Base-by-base conservation (phyloP, 352 stramenopile genomes). In the Phytopythium delawarense region DNA sequence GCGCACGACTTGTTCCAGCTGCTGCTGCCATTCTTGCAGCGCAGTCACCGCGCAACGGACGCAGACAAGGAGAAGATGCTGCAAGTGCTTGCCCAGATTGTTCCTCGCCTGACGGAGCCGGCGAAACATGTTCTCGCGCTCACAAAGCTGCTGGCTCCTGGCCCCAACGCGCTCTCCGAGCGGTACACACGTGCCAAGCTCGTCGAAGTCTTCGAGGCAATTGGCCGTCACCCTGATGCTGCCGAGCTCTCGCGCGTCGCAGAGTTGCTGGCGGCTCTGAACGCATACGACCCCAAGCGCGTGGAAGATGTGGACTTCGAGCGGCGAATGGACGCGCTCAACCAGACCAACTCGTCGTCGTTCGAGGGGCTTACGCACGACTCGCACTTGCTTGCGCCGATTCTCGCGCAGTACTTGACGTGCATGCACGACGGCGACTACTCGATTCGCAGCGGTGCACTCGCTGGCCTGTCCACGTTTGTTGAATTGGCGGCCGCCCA, bases 281-380 rank as follows among this genome's bases (percentile, higher is more conserved):
- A 96, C 50, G 88, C 88, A 1, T 93, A 84, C 51, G 85, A 96
- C 62, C 32, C 63, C 8, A 91, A 90, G 63, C 83, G 73, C 15
- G 86, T 96, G 30, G 88, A 96, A 32, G 88, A 94, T 35, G 84
- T 88, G 1, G 88, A 96, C 70, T 90, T 87, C 66, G 85, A 95
- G 57, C 84, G 78, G 20, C 79, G 88, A 2, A 78, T 96, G 34
- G 75, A 75, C 30, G 86, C 87, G 45, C 75, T 97, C 32, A 89
- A 91, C 42, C 53, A 62, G 12, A 65, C 95, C 8, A 93, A 91
- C 63, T 65, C 75, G 16, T 66, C 71, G 15, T 66, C 73, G 13
- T 98, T 96, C 64, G 67, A 64, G 9, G 81, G 70, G 0, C 88
- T 92, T 54, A 70, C 65, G 6, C 45, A 79, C n/a, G 74, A 91